Conservation (phyloP, 805 yeast species). For the Candida adriatica region DNA sequence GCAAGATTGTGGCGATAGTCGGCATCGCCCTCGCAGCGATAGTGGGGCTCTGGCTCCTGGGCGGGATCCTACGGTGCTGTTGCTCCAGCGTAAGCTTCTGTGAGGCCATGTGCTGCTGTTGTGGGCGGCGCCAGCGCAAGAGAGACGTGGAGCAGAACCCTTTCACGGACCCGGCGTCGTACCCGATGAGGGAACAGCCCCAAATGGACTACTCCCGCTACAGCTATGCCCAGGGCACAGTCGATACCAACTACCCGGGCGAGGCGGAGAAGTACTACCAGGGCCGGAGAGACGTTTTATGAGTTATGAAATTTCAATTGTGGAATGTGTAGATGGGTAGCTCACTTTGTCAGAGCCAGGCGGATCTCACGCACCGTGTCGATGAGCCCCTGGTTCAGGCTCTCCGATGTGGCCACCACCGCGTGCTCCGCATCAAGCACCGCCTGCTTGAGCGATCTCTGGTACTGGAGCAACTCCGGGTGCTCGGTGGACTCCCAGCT, state of each 20-base stretch:
- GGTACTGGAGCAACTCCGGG: slow-evolving; percentile 30
- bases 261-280: too few species aligned
- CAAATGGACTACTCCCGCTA: slow-evolving; percentile 4
- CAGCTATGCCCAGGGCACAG: slow-evolving; percentile 15
- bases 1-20: slow-evolving; percentile 73
- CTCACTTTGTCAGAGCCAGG: slow-evolving; percentile 9
- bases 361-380: slow-evolving; percentile 18
- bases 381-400: slow-evolving; percentile 14
- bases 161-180: slow-evolving; percentile 17
- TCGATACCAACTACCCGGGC: slow-evolving; percentile 8
- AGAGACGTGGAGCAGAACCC: slow-evolving; percentile 6
- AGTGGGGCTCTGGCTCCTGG: slow-evolving; percentile 47
- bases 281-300: too few species aligned
- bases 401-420: slow-evolving; percentile 1
- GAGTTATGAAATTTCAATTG: too few species aligned
- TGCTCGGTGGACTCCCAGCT: slow-evolving; percentile 28
- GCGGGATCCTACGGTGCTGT: slow-evolving; percentile 47
- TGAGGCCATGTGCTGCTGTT: slow-evolving; percentile 48
- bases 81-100: slow-evolving; percentile 51
- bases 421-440: slow-evolving; percentile 15
- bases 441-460: slow-evolving; percentile 18
- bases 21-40: slow-evolving; percentile 56
- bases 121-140: slow-evolving; percentile 22
- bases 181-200: slow-evolving; percentile 12
- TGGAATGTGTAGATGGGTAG: too few species aligned